phyloP scores from a whole-genome alignment of 2,329 filamentous ascomycete genomes.

The Calonectria ilicicola region DNA sequence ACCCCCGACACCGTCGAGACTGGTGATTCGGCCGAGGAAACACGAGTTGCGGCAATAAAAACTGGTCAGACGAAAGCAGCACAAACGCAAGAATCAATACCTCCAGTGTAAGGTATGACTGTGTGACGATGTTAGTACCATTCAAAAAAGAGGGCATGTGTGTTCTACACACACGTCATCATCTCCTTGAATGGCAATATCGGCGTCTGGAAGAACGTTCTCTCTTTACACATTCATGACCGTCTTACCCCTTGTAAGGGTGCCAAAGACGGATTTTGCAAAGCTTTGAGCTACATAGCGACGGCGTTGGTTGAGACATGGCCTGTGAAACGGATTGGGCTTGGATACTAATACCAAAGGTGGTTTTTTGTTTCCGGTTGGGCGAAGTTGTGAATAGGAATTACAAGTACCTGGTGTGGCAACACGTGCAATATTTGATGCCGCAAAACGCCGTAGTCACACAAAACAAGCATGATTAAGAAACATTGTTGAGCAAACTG shows the following conservation, averaged over 20 bases:
- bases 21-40: background rate
- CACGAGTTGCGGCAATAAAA: background rate
- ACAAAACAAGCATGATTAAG: background rate
- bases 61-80: background rate
- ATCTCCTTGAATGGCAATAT: background rate
- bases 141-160: background rate
- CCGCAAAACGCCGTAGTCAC: background rate
- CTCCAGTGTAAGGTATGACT: background rate
- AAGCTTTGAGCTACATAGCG: constrained; percentile 36
- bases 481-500: background rate
- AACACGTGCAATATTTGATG: background rate
- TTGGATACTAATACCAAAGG: constrained; percentile 5
- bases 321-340: background rate
- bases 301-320: constrained; percentile 33
- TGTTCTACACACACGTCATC: background rate
- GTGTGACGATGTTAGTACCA: background rate
- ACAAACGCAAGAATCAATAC: background rate
- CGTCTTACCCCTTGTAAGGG: background rate
- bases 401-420: background rate
- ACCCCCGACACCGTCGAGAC: background rate
- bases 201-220: background rate
- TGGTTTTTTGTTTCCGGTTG: background rate
- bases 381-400: background rate
- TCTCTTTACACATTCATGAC: background rate
- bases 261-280: background rate